Base-by-base conservation (phyloP, 257 asterid genomes). In the Nicotiana undulata region DNA sequence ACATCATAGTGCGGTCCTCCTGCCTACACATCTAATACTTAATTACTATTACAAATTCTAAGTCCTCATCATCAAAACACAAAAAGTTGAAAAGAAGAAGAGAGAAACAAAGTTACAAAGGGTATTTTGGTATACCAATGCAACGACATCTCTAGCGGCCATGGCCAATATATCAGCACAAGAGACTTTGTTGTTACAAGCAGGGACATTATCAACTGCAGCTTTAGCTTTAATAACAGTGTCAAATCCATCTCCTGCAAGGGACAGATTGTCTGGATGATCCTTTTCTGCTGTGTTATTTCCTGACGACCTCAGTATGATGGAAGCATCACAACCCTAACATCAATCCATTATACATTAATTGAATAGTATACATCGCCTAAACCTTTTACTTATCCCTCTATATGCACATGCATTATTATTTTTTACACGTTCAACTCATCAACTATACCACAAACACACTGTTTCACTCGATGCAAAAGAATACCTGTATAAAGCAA, bases 281-380 rank as follows among this genome's bases (percentile, higher is more conserved):
- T 94, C 97, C 88, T 91, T 94, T 90, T 94, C 98, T 18, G 94
- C 97, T 18, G 80, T 77, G 37, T 85, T 85, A 34, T 82, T 87
- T 0, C 91, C 88, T 16, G 89, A 85, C 3, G 90, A 82, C 6
- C 79, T 74, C 61, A 94, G 56, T 84, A 91, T 58, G 34, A 94
- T n/a, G 0, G 98, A 94, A 0, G 95, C 98, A 75, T 94, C 98
- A 58, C 98, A 94, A 0, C 98, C 98, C 98, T 93, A n/a, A n/a
- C n/a, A n/a, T n/a, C n/a, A n/a, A n/a, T n/a, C n/a, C n/a, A n/a
- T n/a, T n/a, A n/a, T n/a, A n/a, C n/a, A n/a, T n/a, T n/a, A n/a
- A n/a, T n/a, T n/a, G n/a, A n/a, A n/a, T n/a, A n/a, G n/a, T n/a
- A n/a, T n/a, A n/a, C n/a, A n/a, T n/a, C n/a, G n/a, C n/a, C n/a